Evolutionary conservation across 2,329 filamentous ascomycete species (phyloP).

Genomic region (Colletotrichum tropicicola): DNA sequence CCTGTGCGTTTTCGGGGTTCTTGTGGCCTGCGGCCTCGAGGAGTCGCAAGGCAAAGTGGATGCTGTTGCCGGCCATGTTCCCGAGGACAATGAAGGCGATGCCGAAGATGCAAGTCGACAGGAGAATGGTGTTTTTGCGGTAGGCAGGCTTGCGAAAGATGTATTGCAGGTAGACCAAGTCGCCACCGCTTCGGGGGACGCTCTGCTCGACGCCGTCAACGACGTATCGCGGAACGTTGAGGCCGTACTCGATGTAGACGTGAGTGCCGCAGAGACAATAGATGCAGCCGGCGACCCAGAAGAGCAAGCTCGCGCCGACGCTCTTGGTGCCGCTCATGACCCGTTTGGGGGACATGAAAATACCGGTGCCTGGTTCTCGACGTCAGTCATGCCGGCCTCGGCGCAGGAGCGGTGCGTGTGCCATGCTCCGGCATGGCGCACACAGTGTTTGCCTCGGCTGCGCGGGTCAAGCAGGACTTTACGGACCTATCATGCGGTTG

Average conservation of each 20-base stretch:
- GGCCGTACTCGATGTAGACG: conserved; percentile 55
- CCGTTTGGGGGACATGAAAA: conserved; percentile 44
- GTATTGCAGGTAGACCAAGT: conserved; percentile 49
- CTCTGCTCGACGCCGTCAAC: conserved; percentile 47
- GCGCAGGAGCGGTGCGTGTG: too few relatives aligned
- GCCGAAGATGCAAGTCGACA: conserved; percentile 55
- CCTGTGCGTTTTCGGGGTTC: conserved; percentile 40
- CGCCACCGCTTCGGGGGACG: conserved; percentile 41
- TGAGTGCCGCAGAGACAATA: conserved; percentile 47
- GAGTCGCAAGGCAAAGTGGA: conserved; percentile 53
- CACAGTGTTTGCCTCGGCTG: too few relatives aligned
- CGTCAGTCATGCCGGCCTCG: neutral
- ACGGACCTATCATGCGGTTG: conserved; percentile 48
- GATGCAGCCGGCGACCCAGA: conserved; percentile 50
- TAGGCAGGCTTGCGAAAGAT: conserved; percentile 49
- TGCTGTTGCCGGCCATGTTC: conserved; percentile 58
- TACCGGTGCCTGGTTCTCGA: conserved; percentile 44
- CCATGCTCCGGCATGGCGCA: too few relatives aligned
- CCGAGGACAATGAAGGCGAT: conserved; percentile 55
- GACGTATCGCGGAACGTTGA: conserved; percentile 53
- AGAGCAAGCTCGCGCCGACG: conserved; percentile 44
- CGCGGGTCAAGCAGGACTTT: too few relatives aligned
- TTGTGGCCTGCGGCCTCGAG: conserved; percentile 44
- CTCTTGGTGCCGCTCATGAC: conserved; percentile 45
- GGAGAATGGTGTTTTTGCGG: conserved; percentile 42